Conservation (phyloP, 371 early-diverging fungal species). For the Mucor lusitanicus region DNA sequence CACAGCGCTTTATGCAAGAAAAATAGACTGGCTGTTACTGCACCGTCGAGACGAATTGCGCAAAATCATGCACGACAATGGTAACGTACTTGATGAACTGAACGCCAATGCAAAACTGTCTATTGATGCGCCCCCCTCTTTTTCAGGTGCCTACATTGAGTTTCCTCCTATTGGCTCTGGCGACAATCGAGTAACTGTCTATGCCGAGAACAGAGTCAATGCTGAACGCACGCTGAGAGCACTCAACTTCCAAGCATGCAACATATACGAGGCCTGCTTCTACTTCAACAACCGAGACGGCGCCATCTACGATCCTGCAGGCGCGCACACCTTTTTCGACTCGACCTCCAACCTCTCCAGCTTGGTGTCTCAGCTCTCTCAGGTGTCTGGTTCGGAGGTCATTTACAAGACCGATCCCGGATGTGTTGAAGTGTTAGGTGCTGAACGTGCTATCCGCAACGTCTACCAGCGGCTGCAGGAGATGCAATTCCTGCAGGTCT, state of each 20-base stretch:
- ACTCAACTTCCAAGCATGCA: conserved; percentile 61
- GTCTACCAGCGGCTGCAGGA: conserved; percentile 59
- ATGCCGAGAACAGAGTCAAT: conserved; percentile 70
- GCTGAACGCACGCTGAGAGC: conserved; percentile 72
- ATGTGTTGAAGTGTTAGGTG: conserved; percentile 70
- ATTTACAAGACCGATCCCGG: conserved; percentile 47
- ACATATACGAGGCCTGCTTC: conserved; percentile 62
- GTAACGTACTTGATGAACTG: conserved; percentile 18
- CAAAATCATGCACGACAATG: conserved; percentile 79
- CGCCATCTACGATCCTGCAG: conserved; percentile 30
- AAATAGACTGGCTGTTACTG: conserved; percentile 78
- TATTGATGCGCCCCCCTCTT: not conserved
- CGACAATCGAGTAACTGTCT: conserved; percentile 53
- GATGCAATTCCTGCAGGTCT: conserved; percentile 43
- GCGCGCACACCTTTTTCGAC: conserved; percentile 32
- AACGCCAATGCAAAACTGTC: not conserved
- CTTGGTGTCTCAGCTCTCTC: conserved; percentile 53
- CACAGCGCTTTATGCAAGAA: conserved; percentile 55
- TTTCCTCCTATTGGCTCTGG: conserved; percentile 69
- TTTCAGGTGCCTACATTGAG: conserved; percentile 51
- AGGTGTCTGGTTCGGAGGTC: conserved; percentile 62
- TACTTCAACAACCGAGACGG: conserved; percentile 47
- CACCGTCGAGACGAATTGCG: conserved; percentile 62
- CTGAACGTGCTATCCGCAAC: conserved; percentile 59
- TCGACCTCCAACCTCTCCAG: conserved; percentile 39